Evolutionary conservation across 805 yeast genomes (phyloP).

Genomic region (Komagataella populi): DNA sequence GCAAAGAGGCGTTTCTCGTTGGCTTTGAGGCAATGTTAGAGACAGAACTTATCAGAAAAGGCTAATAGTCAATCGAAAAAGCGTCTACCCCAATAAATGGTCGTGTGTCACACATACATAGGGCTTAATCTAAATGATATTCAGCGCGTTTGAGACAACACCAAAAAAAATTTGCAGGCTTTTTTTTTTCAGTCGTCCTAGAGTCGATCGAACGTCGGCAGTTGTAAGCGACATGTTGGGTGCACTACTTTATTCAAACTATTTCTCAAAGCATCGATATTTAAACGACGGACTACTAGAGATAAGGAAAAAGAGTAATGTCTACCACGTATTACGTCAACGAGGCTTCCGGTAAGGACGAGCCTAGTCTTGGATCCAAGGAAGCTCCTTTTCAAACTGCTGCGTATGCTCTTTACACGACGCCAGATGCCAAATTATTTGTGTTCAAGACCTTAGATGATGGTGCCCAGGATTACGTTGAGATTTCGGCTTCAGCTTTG

Average conservation of each 20-base stretch:
- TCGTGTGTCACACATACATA: background rate
- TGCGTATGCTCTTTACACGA: slow-evolving; percentile 59
- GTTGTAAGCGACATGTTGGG: background rate
- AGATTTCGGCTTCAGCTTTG: slow-evolving; percentile 79
- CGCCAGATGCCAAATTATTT: slow-evolving; percentile 39
- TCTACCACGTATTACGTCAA: slow-evolving; percentile 39
- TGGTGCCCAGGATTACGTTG: slow-evolving; percentile 40
- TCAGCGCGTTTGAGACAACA: background rate
- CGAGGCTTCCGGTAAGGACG: slow-evolving; percentile 63
- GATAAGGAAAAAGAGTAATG: slow-evolving; percentile 6
- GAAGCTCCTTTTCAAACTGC: slow-evolving; percentile 66
- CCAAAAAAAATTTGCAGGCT: background rate
- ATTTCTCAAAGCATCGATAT: background rate
- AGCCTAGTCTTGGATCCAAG: slow-evolving; percentile 48
- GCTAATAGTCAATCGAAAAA: background rate
- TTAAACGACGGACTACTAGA: background rate
- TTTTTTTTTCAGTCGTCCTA: background rate
- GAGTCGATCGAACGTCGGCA: background rate
- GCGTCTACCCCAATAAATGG: background rate
- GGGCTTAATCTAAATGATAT: background rate
- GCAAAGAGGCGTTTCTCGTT: background rate
- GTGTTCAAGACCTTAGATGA: slow-evolving; percentile 52
- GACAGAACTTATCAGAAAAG: background rate
- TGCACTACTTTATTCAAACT: background rate
- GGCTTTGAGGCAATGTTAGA: background rate